These are phyloP conservation scores for Hypoxylon sp. DNA, from an alignment of 2,329 filamentous ascomycete species.

Conservation along the genomic window DNA sequence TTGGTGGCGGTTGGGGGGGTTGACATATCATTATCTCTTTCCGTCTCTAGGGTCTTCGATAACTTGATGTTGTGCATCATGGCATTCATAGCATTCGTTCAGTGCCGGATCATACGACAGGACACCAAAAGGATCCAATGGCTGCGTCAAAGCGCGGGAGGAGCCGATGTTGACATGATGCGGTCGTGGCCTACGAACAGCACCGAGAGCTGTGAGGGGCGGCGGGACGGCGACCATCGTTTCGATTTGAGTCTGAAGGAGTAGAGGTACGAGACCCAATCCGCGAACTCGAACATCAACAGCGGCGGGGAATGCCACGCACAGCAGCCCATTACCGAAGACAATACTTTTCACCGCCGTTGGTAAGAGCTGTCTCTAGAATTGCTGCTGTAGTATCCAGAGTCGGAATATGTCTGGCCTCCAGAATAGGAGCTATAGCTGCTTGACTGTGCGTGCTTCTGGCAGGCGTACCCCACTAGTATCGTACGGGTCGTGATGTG, in stretches of 20 bases:
- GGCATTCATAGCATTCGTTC: conserved; percentile 45
- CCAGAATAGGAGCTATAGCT: conserved; percentile 59
- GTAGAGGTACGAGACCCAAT: conserved; percentile 66
- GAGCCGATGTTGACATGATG: conserved; percentile 59
- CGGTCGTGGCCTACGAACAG: conserved; percentile 64
- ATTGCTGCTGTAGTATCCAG: conserved; percentile 67
- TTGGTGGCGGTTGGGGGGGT: conserved; percentile 16
- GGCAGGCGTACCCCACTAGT: conserved; percentile 85
- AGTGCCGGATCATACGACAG: conserved; percentile 33
- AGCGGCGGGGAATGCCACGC: conserved; percentile 60
- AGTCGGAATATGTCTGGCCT: conserved; percentile 66
- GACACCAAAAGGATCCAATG: conserved; percentile 23
- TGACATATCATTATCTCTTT: conserved; percentile 36
- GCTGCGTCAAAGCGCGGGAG: conserved; percentile 48
- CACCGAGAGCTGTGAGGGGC: conserved; percentile 65
- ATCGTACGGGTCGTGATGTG: conserved; percentile 80
- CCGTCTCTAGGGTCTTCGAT: conserved; percentile 49
- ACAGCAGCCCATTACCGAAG: conserved; percentile 65
- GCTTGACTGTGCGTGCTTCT: conserved; percentile 62
- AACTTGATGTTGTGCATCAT: conserved; percentile 44
- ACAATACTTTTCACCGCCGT: conserved; percentile 68
- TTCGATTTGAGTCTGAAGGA: conserved; percentile 59
- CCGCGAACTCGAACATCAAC: conserved; percentile 60
- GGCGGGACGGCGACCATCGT: conserved; percentile 53
- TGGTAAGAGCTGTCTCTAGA: conserved; percentile 62